Evolutionary conservation across 176 grass and related monocot genomes (phyloP), one percentile per base, ranked within the genome.

Genomic region (Poa annua): DNA sequence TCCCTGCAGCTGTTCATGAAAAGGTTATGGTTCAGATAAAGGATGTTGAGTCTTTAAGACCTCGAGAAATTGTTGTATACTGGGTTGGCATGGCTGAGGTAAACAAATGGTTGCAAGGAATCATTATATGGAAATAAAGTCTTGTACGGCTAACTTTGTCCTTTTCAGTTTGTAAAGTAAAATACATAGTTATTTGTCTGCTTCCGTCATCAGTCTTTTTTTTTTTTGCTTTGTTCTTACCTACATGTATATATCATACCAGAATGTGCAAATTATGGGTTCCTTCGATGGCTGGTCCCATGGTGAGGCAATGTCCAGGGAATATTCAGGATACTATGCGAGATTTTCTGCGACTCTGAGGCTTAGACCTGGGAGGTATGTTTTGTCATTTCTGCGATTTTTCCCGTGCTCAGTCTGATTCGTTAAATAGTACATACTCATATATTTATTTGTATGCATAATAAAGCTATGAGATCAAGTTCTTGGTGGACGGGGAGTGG

Each of bases 61-160:
- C 92, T 50, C 80, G 80, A 75, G 91, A 92, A 66, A 73, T 93
- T 63, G 34, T 68, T 44, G 56, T 99, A 24, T 90, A 82, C 68
- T 99, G 89, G 89, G 69, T 96, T 80, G 96, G 91, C 77, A 99
- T 99, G 93, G 96, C 96, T 84, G 96, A 99, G 96, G 96, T 99
- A 92, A 80, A 85, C 66, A 35, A 39, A 25, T 33, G 7, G 49
- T 78, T 78, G 39, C 53, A 2, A 62, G 11, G 66, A 79, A 56
- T 80, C 3, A 1, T 74, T 75, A 49, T 57, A 73, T 50, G 4
- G 26, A 19, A 73, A 77, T 19, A 64, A 16, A 64, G 66, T 85
- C 15, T 54, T 56, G 15, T 10, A 3, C 4, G 41, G 16, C 61
- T 76, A 34, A 22, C 42, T 51, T 22, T 70, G 10, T 20, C 1